Base-by-base conservation (phyloP, 1,139 yeast species). In the Taphrina deformans region DNA sequence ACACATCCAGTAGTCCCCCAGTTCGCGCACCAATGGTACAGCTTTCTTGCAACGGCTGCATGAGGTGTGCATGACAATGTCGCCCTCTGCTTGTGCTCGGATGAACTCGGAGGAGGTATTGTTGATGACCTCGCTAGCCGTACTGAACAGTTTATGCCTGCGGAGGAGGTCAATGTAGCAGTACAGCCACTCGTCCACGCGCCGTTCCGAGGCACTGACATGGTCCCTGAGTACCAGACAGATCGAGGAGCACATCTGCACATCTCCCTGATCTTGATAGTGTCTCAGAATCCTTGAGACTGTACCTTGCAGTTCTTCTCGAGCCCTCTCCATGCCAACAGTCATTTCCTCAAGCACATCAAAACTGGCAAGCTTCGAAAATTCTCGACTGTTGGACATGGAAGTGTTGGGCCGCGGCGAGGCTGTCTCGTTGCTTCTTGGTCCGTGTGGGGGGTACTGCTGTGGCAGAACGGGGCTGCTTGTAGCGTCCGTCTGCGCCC, bases 31-130 rank as follows among this genome's bases (percentile, higher is more conserved):
- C 3, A 59, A 50, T 9, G 63, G 76, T 16, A 91, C 77, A 4
- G 89, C 79, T 61, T 82, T 79, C 45, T 80, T 79, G 74, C 97
- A 92, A 69, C 80, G 78, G 52, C 84, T 84, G 73, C 98, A 92
- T 70, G 82, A 85, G 26, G 86, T 79, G 68, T 89, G 80, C 35
- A 88, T 76, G 24, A 83, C 80, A 0, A 89, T 82, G 14, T 85
- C 85, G 23, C 81, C 81, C 65, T 79, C 78, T 7, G 85, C 83
- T 55, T 79, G 70, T n/a, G 76, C 77, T 48, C 78, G 77, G 59
- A 87, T 76, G 12, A 79, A 76, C 9, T 77, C 77, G 69, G 77
- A 75, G 16, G 78, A 67, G 0, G 83, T 82, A 38, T 76, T 75
- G 59, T 85, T 83, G 64, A 86, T 75, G 9, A 89, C 79, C 66